These are phyloP conservation scores for Pythium vanterpoolii DNA, from an alignment of 352 stramenopile species.

Conservation along the genomic window DNA sequence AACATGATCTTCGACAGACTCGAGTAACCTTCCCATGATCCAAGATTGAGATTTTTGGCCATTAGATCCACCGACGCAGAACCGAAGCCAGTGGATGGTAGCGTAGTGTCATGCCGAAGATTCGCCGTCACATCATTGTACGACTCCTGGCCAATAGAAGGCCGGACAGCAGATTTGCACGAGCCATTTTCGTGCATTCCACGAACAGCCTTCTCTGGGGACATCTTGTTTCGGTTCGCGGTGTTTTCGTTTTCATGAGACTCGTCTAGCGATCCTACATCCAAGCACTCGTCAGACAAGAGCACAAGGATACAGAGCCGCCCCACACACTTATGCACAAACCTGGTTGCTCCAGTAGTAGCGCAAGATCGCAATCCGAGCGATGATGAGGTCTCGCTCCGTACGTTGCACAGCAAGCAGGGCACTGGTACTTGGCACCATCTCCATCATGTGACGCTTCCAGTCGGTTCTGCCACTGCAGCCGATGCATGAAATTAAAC, in stretches of 20 bases:
- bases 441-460: conserved; percentile 7
- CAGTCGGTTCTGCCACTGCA: conserved; percentile 53
- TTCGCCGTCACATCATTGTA: background rate
- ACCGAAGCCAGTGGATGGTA: conserved; percentile 13
- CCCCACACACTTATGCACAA: background rate
- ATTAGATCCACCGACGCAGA: conserved; percentile 29
- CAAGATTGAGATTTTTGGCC: conserved; percentile 42
- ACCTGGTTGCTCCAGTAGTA: conserved; percentile 53
- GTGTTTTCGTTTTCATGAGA: conserved; percentile 2
- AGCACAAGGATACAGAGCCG: background rate
- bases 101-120: background rate
- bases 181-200: background rate
- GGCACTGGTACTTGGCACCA: conserved; percentile 34
- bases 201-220: background rate
- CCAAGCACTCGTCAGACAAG: background rate
- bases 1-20: conserved; percentile 70
- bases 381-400: conserved; percentile 36
- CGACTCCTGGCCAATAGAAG: conserved; percentile 1
- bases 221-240: conserved; percentile 6
- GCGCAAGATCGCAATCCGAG: conserved; percentile 53
- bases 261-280: conserved; percentile 12
- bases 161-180: background rate
- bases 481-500: conserved; percentile 62
- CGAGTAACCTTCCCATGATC: conserved; percentile 71
- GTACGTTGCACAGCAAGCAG: conserved; percentile 46